phyloP scores from a whole-genome alignment of 176 grass and related monocot species.

The Aechmea fasciata region DNA sequence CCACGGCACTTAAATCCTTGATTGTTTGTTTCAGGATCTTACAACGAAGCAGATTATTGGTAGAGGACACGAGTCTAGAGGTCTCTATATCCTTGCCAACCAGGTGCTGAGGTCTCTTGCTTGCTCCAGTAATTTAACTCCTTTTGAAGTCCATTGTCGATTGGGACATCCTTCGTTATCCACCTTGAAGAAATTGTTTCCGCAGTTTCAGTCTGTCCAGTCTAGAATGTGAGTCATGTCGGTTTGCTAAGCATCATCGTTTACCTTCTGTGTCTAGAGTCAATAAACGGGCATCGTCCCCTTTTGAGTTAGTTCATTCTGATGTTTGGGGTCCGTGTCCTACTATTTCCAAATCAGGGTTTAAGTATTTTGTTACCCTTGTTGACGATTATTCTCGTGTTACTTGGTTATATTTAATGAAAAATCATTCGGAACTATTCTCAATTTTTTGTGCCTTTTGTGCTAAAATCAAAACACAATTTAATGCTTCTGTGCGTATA shows the following conservation, averaged over 20 bases:
- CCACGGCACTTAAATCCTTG: too few relatives aligned
- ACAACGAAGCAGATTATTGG: slow-evolving; percentile 6
- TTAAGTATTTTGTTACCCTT: neutral
- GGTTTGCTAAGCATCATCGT: neutral
- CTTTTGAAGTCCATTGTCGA: neutral
- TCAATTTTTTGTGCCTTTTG: too few relatives aligned
- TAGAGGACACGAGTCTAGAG: neutral
- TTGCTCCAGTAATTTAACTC: neutral
- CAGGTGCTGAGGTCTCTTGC: neutral
- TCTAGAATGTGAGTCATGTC: neutral
- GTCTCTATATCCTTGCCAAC: neutral
- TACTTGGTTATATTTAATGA: too few relatives aligned
- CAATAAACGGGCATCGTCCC: neutral
- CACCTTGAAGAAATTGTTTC: neutral
- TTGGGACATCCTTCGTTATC: neutral
- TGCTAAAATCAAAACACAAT: too few relatives aligned
- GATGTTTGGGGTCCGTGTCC: neutral
- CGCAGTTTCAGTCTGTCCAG: neutral
- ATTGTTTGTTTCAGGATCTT: neutral
- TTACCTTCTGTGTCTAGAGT: neutral
- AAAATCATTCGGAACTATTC: too few relatives aligned
- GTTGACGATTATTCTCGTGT: neutral
- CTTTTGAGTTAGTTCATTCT: neutral
- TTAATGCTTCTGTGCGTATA: too few relatives aligned
- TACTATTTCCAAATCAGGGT: neutral